These are phyloP conservation scores for Globisporangium spiculum DNA, from an alignment of 352 stramenopile species.

Conservation along the genomic window DNA sequence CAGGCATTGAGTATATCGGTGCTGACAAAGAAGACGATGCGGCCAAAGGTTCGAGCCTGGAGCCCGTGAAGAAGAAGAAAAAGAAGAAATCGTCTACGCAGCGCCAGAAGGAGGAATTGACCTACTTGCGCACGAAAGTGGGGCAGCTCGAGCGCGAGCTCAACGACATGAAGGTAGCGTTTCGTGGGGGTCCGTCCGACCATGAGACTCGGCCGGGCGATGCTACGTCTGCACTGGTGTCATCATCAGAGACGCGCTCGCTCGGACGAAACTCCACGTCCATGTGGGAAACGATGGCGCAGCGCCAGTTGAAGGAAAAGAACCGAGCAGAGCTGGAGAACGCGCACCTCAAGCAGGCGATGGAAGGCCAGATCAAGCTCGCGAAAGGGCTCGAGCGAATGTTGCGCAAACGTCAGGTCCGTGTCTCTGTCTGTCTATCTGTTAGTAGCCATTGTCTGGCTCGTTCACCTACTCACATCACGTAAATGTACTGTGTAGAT, in stretches of 20 bases:
- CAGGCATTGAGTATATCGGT: not conserved
- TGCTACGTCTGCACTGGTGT: not conserved
- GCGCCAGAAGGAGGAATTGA: constrained; percentile 52
- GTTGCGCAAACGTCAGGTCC: not conserved
- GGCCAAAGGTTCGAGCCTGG: not conserved
- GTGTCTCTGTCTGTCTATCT: not conserved
- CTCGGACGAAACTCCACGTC: not conserved
- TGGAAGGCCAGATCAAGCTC: not conserved
- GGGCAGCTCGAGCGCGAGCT: constrained; percentile 46
- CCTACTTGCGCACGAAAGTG: constrained; percentile 36
- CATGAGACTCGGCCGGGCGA: not conserved
- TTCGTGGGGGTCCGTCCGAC: not conserved
- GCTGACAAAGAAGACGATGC: not conserved
- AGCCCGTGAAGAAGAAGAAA: not conserved
- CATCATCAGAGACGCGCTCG: not conserved
- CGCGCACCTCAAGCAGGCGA: not conserved
- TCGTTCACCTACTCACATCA: not conserved
- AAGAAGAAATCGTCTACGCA: constrained; percentile 45
- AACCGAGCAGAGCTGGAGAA: constrained; percentile 10
- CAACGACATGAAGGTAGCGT: not conserved
- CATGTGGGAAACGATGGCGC: constrained; percentile 3
- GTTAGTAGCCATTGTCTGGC: not conserved
- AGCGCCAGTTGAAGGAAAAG: constrained; percentile 4
- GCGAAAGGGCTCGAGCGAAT: constrained; percentile 10
- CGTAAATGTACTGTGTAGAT: not conserved